These are phyloP conservation scores for Tieghemostelium lacteum DNA, from an alignment of 78 protist genomes.

Conservation along the genomic window DNA sequence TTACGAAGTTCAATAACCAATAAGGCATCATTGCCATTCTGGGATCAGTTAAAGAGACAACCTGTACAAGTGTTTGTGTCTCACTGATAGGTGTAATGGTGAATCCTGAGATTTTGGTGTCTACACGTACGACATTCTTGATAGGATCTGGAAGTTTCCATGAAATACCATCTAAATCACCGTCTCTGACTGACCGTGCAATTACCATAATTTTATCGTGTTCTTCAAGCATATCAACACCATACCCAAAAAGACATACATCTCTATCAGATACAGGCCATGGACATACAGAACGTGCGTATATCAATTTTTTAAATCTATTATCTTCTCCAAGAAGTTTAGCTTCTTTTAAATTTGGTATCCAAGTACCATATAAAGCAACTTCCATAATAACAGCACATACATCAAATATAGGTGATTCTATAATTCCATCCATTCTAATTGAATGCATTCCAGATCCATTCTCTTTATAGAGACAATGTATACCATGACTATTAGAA, in stretches of 20 bases:
- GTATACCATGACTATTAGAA: conserved; percentile 37
- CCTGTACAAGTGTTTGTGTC: conserved; percentile 35
- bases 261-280: conserved; percentile 67
- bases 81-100: conserved; percentile 9
- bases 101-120: conserved; percentile 41
- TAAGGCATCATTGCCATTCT: conserved; percentile 39
- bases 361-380: conserved; percentile 48
- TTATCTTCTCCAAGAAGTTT: neutral
- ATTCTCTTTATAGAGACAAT: conserved; percentile 52
- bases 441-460: conserved; percentile 60
- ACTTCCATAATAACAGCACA: conserved; percentile 39
- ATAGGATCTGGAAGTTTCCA: neutral
- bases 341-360: conserved; percentile 30
- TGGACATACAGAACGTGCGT: conserved; percentile 31
- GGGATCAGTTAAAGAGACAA: conserved; percentile 40
- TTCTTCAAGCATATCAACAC: conserved; percentile 66
- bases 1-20: conserved; percentile 56
- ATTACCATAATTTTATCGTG: conserved; percentile 31
- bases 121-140: conserved; percentile 2
- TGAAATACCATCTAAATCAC: neutral
- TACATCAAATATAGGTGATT: conserved; percentile 39
- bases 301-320: conserved; percentile 26
- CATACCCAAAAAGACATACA: conserved; percentile 54
- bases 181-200: conserved; percentile 27
- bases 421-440: conserved; percentile 61